Evolutionary conservation across 164 flowering plant species (phyloP).

Genomic region (Protea cynaroides): DNA sequence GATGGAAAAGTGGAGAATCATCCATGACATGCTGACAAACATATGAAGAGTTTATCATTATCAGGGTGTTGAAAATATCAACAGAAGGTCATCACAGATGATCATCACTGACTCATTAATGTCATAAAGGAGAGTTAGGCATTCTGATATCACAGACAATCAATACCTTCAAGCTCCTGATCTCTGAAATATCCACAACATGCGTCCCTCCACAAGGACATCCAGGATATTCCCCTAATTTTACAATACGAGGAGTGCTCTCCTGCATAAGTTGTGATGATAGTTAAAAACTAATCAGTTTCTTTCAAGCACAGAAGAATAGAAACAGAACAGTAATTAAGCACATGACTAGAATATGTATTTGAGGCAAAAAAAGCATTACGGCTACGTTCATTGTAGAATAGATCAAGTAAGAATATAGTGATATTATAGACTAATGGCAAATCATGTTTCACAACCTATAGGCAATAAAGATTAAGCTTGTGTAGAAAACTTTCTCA

Average conservation of each 20-base stretch:
- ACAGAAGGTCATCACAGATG: no score
- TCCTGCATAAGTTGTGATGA: slow-evolving; percentile 37
- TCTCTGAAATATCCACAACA: slow-evolving; percentile 73
- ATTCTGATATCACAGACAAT: no score
- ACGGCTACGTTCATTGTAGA: no score
- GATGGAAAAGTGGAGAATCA: no score
- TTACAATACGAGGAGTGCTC: slow-evolving; percentile 70
- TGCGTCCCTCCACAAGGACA: slow-evolving; percentile 97
- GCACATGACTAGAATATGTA: not conserved
- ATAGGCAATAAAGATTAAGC: not conserved
- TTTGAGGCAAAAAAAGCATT: not conserved
- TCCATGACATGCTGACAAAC: no score
- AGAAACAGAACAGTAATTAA: not conserved
- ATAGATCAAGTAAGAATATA: no score
- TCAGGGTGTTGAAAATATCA: no score
- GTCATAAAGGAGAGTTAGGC: not conserved
- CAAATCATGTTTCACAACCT: not conserved
- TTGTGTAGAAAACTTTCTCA: not conserved
- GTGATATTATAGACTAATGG: not conserved
- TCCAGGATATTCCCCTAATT: slow-evolving; percentile 61
- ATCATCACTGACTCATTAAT: no score
- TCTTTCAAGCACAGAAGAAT: not conserved
- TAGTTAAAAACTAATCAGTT: not conserved
- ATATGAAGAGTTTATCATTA: no score
- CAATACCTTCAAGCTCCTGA: slow-evolving; percentile 55